Conservation (phyloP, 2,329 filamentous ascomycete species). For the Furcasterigmium sp. region DNA sequence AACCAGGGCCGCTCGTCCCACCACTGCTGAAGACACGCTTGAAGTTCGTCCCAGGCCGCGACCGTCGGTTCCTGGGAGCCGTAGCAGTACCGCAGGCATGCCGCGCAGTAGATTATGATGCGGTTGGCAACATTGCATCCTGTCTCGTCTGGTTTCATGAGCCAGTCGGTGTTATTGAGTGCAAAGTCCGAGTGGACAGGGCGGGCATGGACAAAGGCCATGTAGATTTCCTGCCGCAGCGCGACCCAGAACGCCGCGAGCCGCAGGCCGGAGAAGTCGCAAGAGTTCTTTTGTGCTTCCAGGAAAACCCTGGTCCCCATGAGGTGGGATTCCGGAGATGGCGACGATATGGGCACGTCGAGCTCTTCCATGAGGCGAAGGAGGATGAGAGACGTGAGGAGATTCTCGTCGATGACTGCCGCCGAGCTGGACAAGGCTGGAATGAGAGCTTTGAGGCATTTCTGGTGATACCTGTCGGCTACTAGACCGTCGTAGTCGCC, state of each 20-base stretch:
- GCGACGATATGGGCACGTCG: slow-evolving; percentile 4
- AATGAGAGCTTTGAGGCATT: slow-evolving; percentile 18
- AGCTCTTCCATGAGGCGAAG: slow-evolving; percentile 23
- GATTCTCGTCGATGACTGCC: slow-evolving; percentile 21
- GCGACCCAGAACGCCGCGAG: slow-evolving; percentile 22
- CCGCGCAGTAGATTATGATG: slow-evolving; percentile 19
- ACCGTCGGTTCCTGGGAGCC: slow-evolving; percentile 6
- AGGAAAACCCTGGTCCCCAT: slow-evolving; percentile 21
- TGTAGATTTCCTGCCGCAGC: slow-evolving; percentile 21
- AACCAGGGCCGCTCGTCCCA: slow-evolving; percentile 21
- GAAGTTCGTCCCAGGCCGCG: not conserved
- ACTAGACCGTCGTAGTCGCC: slow-evolving; percentile 15
- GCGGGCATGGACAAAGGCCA: slow-evolving; percentile 22
- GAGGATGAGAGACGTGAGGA: slow-evolving; percentile 21
- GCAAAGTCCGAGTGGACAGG: slow-evolving; percentile 13
- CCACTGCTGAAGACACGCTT: slow-evolving; percentile 13
- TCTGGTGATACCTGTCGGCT: slow-evolving; percentile 20
- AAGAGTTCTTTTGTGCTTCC: slow-evolving; percentile 19
- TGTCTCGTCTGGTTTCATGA: slow-evolving; percentile 14
- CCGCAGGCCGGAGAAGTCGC: slow-evolving; percentile 20
- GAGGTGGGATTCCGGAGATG: slow-evolving; percentile 18
- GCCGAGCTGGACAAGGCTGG: slow-evolving; percentile 18
- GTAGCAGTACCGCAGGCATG: slow-evolving; percentile 21
- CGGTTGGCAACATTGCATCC: slow-evolving; percentile 20
- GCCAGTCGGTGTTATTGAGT: slow-evolving; percentile 15